Evolutionary conservation across 495 filamentous ascomycete genomes (phyloP).

Genomic region (Neurospora sp.): DNA sequence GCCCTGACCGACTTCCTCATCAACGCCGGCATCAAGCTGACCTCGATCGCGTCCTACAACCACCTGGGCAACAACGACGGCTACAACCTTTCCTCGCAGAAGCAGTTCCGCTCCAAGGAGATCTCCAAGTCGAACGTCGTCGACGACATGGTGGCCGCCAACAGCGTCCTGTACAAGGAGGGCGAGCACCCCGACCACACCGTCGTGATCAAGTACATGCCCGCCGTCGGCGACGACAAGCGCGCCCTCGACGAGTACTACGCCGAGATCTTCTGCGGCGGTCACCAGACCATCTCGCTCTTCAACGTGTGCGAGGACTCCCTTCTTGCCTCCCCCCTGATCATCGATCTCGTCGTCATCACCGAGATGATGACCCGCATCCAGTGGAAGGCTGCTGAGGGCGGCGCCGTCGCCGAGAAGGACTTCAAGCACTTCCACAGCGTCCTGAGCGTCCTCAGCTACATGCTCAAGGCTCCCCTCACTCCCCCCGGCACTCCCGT

Average conservation of each 20-base stretch:
- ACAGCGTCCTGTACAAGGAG: conserved; percentile 76
- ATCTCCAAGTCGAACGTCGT: conserved; percentile 99
- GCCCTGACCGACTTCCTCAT: conserved; percentile 97
- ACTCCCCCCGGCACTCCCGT: conserved; percentile 94
- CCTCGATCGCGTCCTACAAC: conserved; percentile 98
- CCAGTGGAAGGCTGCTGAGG: conserved; percentile 64
- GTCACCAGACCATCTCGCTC: conserved; percentile 94
- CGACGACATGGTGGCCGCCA: conserved; percentile 98
- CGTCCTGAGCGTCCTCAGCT: conserved; percentile 94
- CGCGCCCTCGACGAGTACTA: conserved; percentile 98
- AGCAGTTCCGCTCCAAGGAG: conserved; percentile 98
- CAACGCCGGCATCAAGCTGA: conserved; percentile 97
- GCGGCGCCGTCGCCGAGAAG: conserved; percentile 42
- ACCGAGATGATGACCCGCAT: conserved; percentile 98
- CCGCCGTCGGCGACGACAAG: conserved; percentile 97
- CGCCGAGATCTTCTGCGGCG: conserved; percentile 97
- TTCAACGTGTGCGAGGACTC: conserved; percentile 99
- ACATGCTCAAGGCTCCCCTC: conserved; percentile 98
- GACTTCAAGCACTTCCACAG: conserved; percentile 93
- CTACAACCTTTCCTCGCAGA: conserved; percentile 94
- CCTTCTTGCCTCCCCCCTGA: conserved; percentile 89
- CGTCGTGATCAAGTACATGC: conserved; percentile 98
- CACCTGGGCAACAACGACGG: conserved; percentile 99
- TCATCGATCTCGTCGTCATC: conserved; percentile 89
- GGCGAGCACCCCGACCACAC: conserved; percentile 86